Evolutionary conservation across 2,329 filamentous ascomycete species (phyloP).

Genomic region (Calonectria pseudoreteaudii): DNA sequence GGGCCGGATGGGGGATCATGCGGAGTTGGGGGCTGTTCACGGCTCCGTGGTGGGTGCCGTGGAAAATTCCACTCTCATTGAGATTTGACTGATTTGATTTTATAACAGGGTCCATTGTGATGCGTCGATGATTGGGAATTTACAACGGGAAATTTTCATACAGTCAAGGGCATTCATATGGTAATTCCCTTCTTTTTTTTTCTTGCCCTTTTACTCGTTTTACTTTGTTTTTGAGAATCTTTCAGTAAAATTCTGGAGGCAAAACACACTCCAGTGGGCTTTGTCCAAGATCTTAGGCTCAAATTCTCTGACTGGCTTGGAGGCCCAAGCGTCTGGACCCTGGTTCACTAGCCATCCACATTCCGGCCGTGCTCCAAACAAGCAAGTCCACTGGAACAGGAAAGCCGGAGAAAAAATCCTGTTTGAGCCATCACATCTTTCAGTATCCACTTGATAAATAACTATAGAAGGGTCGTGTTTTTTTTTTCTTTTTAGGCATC

Average conservation of each 20-base stretch:
- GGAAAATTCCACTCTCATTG: background rate
- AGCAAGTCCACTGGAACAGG: background rate
- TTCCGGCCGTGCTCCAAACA: background rate
- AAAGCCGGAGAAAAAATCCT: background rate
- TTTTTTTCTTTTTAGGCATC: background rate
- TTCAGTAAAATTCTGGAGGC: too few relatives aligned
- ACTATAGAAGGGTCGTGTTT: background rate
- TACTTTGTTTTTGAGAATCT: too few relatives aligned
- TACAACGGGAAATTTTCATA: background rate
- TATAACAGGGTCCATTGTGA: background rate
- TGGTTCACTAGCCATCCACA: background rate
- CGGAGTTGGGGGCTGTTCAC: background rate
- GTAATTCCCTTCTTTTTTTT: too few relatives aligned
- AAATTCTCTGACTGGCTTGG: background rate
- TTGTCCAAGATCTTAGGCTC: background rate
- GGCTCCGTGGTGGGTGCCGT: background rate
- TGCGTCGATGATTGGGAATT: background rate
- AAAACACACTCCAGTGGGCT: too few relatives aligned
- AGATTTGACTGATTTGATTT: background rate
- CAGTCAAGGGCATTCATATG: background rate
- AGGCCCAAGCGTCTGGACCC: background rate
- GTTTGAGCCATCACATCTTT: background rate
- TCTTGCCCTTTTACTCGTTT: too few relatives aligned
- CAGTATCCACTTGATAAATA: background rate
- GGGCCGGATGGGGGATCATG: background rate